Base-by-base conservation (phyloP, 345 rosid genomes). In the Lumnitzera racemosa region DNA sequence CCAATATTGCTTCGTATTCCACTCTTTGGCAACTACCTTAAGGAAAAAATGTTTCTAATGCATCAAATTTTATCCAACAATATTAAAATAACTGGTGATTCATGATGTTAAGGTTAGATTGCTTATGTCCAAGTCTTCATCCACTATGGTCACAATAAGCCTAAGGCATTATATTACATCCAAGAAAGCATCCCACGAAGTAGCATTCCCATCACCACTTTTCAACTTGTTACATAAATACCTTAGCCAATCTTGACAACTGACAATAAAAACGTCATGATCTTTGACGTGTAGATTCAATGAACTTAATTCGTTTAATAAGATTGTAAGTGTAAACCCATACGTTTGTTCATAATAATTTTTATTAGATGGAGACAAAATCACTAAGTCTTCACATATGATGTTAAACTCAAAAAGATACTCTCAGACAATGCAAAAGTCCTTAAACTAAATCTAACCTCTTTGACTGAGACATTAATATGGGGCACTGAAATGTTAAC, bases 11-110 rank as follows among this genome's bases (percentile, higher is more conserved):
- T 59, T 86, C 92, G 5, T 77, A 83, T 5, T 86, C 89, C 13
- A 74, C 46, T 74, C 92, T 83, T 56, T 83, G 92, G 56, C 31
- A 13, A 24, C 83, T 83, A 3, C 79, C 86, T 63, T 74, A 81
- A 11, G 88, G 86, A 67, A 86, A 68, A 76, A 86, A 81, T 14
- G 86, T 86, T 53, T 79, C 92, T 55, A 83, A 59, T 3, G 89
- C 85, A 25, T 86, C 92, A 46, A 86, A 83, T 11, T 88, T 88
- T 65, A 86, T 86, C 92, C 92, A 86, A n/a, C 81, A 70, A 58
- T 79, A 86, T 83, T 86, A 67, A 86, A 83, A 71, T 89, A 79
- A 15, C 81, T 56, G 2, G 81, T 53, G 50, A 86, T 86, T 49
- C 92, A 70, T 0, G 85, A 68, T 2, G 79, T 63, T 11, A 86